These are phyloP conservation scores for Leccinum ochraceum DNA, from an alignment of 768 basidiomycete genomes.

Conservation along the genomic window DNA sequence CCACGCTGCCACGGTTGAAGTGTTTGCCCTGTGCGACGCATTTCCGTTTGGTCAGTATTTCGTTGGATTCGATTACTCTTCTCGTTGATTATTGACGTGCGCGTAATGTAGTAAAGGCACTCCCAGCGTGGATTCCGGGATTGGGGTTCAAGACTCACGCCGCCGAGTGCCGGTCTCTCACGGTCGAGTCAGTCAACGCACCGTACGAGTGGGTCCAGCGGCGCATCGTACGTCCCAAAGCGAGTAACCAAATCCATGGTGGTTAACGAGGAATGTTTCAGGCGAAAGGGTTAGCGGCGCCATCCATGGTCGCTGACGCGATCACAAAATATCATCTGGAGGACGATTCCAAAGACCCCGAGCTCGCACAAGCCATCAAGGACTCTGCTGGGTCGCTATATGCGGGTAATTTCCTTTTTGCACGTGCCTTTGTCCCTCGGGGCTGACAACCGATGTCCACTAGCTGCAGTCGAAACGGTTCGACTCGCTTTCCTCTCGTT, in stretches of 20 bases:
- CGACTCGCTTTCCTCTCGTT: not conserved
- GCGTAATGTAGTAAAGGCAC: not conserved
- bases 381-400: not conserved
- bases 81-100: not conserved
- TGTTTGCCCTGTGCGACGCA: conserved; percentile 4
- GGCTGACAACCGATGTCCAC: not conserved
- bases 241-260: not conserved
- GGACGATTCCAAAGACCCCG: not conserved
- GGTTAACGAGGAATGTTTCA: not conserved
- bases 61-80: not conserved
- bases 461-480: not conserved
- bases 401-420: not conserved
- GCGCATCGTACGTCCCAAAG: not conserved
- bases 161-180: not conserved
- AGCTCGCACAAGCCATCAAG: not conserved
- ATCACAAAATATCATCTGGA: not conserved
- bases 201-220: not conserved
- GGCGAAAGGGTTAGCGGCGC: not conserved
- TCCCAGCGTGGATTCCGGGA: not conserved
- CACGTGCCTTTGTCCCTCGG: not conserved
- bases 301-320: not conserved
- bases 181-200: not conserved
- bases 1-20: not conserved
- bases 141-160: not conserved
- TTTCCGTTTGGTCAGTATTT: not conserved